Evolutionary conservation across 768 basidiomycete species (phyloP).

Genomic region (Lanmaoa pseudosensibilis): DNA sequence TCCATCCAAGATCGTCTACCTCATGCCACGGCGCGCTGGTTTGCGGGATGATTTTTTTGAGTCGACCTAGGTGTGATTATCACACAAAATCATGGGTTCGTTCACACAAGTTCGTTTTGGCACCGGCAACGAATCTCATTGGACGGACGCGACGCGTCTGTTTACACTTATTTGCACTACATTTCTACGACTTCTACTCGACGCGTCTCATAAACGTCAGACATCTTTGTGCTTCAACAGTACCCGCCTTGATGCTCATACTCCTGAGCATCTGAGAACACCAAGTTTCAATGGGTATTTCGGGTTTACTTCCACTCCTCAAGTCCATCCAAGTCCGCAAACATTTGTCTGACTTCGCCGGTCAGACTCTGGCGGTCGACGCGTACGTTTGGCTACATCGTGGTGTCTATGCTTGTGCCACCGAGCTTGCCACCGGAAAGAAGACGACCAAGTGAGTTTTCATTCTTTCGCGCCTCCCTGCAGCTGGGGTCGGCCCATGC

Average conservation of each 20-base stretch:
- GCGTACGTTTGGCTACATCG: constrained; percentile 94
- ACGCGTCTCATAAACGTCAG: not conserved
- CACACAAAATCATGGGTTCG: no score
- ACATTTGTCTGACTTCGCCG: constrained; percentile 79
- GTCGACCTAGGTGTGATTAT: not conserved
- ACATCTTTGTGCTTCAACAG: constrained; percentile 7
- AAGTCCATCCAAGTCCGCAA: constrained; percentile 82
- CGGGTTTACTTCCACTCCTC: constrained; percentile 84
- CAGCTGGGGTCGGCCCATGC: not conserved
- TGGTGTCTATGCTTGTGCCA: constrained; percentile 87
- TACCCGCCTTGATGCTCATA: constrained; percentile 1
- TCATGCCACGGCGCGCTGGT: not conserved
- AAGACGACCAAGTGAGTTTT: constrained; percentile 74
- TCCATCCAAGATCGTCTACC: not conserved
- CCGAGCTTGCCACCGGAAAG: constrained; percentile 85
- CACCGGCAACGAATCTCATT: constrained; percentile 7
- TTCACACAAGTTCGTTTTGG: no score
- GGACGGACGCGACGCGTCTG: constrained; percentile 33
- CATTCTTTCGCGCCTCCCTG: not conserved
- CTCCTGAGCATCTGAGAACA: not conserved
- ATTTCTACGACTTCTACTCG: not conserved
- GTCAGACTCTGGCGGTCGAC: constrained; percentile 88
- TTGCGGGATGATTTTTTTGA: not conserved
- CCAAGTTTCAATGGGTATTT: constrained; percentile 77
- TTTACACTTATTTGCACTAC: constrained; percentile 29